Conservation (phyloP, 2,329 filamentous ascomycete species). For the Cytospora chrysosperma region DNA sequence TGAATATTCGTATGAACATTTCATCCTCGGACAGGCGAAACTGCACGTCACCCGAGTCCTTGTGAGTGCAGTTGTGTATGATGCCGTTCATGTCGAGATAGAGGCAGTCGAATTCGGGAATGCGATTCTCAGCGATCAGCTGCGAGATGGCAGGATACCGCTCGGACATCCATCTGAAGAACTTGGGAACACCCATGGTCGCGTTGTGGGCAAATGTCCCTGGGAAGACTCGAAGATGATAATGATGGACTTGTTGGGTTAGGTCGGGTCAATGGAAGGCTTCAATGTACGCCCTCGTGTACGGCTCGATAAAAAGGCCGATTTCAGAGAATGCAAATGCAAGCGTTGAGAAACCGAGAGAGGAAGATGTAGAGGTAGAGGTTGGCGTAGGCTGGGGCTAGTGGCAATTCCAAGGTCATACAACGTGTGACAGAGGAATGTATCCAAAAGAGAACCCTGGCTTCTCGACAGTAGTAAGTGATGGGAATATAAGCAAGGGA, state of each 20-base stretch:
- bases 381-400: slow-evolving; percentile 7
- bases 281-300: not conserved
- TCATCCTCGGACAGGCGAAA: slow-evolving; percentile 95
- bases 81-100: slow-evolving; percentile 99
- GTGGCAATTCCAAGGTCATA: slow-evolving; percentile 16
- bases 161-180: slow-evolving; percentile 99
- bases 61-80: slow-evolving; percentile 99
- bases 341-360: slow-evolving; percentile 7
- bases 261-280: not conserved
- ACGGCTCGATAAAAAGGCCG: slow-evolving; percentile 23
- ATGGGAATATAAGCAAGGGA: not conserved
- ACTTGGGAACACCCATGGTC: slow-evolving; percentile 66
- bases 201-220: slow-evolving; percentile 25
- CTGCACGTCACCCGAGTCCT: slow-evolving; percentile 86
- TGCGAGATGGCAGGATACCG: slow-evolving; percentile 98
- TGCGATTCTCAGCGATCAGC: slow-evolving; percentile 96
- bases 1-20: slow-evolving; percentile 99
- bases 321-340: slow-evolving; percentile 19
- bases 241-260: not conserved
- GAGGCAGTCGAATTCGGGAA: slow-evolving; percentile 97
- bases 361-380: not conserved
- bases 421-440: slow-evolving; percentile 1
- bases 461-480: not conserved
- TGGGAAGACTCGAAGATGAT: not conserved
- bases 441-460: not conserved